phyloP scores from a whole-genome alignment of 805 yeast species.

The Ogataea methanolica region DNA sequence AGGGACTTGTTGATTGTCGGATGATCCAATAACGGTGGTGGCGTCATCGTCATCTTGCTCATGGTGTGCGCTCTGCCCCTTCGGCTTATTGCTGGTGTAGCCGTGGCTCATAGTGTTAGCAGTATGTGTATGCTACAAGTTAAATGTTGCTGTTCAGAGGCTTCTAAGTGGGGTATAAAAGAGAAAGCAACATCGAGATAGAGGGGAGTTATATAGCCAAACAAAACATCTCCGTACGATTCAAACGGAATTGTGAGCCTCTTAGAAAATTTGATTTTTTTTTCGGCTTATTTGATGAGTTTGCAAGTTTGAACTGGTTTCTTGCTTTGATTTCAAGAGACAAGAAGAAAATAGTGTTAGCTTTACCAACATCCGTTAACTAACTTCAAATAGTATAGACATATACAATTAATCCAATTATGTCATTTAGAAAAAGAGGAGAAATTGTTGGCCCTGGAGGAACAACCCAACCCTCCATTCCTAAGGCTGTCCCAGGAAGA shows the following conservation, averaged over 20 bases:
- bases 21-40: conserved; percentile 19
- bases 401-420: conserved; percentile 11
- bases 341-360: not conserved
- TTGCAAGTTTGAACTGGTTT: too few species aligned
- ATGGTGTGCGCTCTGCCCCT: not conserved
- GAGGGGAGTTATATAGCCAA: too few species aligned
- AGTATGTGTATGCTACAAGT: too few species aligned
- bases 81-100: not conserved
- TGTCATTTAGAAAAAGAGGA: conserved; percentile 60
- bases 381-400: too few species aligned
- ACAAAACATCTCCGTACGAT: too few species aligned
- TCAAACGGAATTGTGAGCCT: not conserved
- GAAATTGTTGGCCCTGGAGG: conserved; percentile 34
- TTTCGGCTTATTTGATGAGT: not conserved
- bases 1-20: not conserved
- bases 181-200: too few species aligned
- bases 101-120: too few species aligned
- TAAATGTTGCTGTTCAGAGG: too few species aligned
- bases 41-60: conserved; percentile 12
- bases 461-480: conserved; percentile 7
- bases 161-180: too few species aligned
- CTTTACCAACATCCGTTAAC: too few species aligned
- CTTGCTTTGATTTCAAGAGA: not conserved
- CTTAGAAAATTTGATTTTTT: not conserved
- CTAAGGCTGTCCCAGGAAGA: conserved; percentile 7